A percentile compares a stretch with the other conserved stretches of the same genome.
Conservation (phyloP, 306 rosid genomes). For the Elaeagnus macrophylla region DNA sequence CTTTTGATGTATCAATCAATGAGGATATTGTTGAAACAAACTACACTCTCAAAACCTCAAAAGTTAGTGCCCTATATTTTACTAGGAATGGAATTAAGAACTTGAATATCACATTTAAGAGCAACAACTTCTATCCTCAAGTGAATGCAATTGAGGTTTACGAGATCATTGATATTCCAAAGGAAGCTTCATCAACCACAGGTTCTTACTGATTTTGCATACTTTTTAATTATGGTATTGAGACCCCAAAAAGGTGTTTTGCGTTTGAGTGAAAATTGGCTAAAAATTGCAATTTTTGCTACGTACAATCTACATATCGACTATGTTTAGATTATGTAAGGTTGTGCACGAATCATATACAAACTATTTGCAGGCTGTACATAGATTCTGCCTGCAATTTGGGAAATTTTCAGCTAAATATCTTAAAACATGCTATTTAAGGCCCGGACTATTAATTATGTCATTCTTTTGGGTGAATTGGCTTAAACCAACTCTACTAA, state of each 20-base stretch:
- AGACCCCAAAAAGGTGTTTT: background rate
- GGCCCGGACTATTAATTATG: too few species aligned
- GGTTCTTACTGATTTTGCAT: slow-evolving; percentile 24
- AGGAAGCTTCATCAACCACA: slow-evolving; percentile 83
- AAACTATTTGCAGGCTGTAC: too few species aligned
- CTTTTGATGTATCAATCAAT: slow-evolving; percentile 64
- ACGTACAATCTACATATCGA: too few species aligned
- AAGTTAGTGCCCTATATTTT: slow-evolving; percentile 46
- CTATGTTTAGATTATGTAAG: too few species aligned
- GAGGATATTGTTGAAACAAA: slow-evolving; percentile 51
- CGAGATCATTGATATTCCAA: slow-evolving; percentile 58
- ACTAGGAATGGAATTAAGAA: slow-evolving; percentile 35
- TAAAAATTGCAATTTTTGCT: too few species aligned
- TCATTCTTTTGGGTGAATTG: too few species aligned
- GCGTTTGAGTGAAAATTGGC: too few species aligned
- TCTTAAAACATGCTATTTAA: too few species aligned
- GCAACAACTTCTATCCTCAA: slow-evolving; percentile 58
- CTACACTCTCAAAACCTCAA: slow-evolving; percentile 48
- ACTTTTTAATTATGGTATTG: background rate
- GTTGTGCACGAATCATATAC: too few species aligned
- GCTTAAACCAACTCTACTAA: slow-evolving; percentile 11
- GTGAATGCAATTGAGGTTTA: slow-evolving; percentile 88
- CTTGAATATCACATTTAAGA: slow-evolving; percentile 59
- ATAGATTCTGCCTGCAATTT: too few species aligned
- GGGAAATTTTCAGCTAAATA: too few species aligned